phyloP scores from a whole-genome alignment of 768 basidiomycete species.

The Amanita muscaria region DNA sequence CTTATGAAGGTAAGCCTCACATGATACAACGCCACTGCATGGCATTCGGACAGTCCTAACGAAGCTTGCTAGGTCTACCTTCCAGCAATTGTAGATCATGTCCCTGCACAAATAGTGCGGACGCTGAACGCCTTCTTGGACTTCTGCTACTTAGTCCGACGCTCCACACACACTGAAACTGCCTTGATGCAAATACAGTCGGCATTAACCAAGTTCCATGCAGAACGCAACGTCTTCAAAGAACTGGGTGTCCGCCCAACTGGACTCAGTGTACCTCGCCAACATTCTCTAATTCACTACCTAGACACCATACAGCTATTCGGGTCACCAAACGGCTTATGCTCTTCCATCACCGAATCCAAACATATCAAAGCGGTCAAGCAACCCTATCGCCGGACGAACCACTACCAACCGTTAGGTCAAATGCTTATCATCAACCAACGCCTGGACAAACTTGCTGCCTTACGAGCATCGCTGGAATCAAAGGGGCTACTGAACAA shows the following conservation, averaged over 20 bases:
- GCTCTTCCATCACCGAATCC: constrained; percentile 27
- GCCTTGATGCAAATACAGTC: no score
- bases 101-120: constrained; percentile 6
- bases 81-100: constrained; percentile 12
- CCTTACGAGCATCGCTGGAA: constrained; percentile 18
- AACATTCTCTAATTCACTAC: constrained; percentile 19
- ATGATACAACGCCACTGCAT: no score
- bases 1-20: constrained; percentile 28
- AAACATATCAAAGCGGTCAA: no score
- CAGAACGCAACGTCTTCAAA: constrained; percentile 18
- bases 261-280: constrained; percentile 16
- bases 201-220: constrained; percentile 12
- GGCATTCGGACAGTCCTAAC: no score
- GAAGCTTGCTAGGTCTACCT: constrained; percentile 17
- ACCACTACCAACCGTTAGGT: constrained; percentile 19
- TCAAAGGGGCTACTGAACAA: no score
- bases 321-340: constrained; percentile 21
- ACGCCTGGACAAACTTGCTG: no score
- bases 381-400: constrained; percentile 26
- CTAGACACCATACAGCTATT: constrained; percentile 12
- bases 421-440: constrained; percentile 30
- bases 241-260: no score
- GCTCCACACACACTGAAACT: constrained; percentile 11
- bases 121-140: constrained; percentile 22
- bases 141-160: constrained; percentile 24